phyloP scores from a whole-genome alignment of 768 basidiomycete species.

The Tremella fuciformis region DNA sequence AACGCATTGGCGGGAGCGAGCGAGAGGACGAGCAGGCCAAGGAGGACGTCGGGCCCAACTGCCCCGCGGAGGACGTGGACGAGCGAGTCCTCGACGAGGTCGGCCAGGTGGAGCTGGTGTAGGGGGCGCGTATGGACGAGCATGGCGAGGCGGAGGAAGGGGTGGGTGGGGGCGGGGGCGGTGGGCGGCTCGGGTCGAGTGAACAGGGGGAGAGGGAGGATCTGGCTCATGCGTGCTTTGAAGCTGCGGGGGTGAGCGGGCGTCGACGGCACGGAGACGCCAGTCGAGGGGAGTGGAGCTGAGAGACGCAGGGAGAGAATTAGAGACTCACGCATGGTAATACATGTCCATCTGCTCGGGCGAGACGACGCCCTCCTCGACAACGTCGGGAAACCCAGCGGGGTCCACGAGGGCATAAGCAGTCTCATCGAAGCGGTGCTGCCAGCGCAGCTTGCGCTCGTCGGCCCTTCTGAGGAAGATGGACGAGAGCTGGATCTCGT shows the following conservation, averaged over 20 bases:
- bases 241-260: neutral
- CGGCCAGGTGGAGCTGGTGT: neutral
- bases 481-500: no score
- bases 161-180: neutral
- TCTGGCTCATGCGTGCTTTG: neutral
- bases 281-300: neutral
- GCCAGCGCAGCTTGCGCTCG: no score
- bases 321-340: neutral
- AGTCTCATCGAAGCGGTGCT: no score
- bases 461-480: no score
- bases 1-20: neutral
- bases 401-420: no score
- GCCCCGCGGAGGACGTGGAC: neutral
- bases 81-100: slow-evolving; percentile 1
- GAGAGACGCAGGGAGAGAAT: neutral
- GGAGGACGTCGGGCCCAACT: neutral
- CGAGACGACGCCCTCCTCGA: neutral
- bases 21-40: neutral
- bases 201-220: neutral
- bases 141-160: slow-evolving; percentile 3
- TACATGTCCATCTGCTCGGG: slow-evolving; percentile 1
- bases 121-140: neutral
- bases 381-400: neutral
- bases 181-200: neutral
- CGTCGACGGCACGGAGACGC: neutral